Base-by-base conservation (phyloP, 2,329 filamentous ascomycete genomes). In the Cordyceps sp. region DNA sequence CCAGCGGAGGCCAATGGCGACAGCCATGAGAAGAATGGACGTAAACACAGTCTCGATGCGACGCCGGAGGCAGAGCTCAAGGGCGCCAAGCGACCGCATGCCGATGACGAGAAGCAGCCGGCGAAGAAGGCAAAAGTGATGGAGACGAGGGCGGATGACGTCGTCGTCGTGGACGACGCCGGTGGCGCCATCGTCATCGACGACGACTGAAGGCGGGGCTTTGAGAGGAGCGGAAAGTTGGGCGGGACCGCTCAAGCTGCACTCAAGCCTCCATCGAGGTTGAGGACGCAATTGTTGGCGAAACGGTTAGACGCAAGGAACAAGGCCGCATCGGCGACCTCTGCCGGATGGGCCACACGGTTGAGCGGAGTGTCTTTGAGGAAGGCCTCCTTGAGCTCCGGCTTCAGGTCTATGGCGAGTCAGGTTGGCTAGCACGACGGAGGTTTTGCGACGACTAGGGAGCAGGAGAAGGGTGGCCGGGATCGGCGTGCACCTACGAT, bases 241-340 rank as follows among this genome's bases (percentile, higher is more conserved):
- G 12, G 7, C 7, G 21, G 21, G 12, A 23, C 33, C 33, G 35
- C 19, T 64, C 49, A 80, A 43, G 54, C 54, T 31, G 79, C 80
- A 51, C 79, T 85, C 42, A 92, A 52, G 2, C 85, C 85, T 13
- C 85, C 85, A 53, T 93, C 85, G 19, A 93, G 62, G 50, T 86
- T 90, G 32, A 93, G 62, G 31, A 86, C 66, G 50, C 82, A 90
- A 42, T 92, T 92, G 51, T 88, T 88, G 34, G 83, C 80, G 54
- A 88, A 93, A 39, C 69, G 59, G 52, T 90, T 93, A 29, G 66
- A 65, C 20, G 72, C 78, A 13, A 93, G 64, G 51, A 92, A 93
- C 19, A 78, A 48, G 29, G 78, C 81, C 33, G 84, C 83, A 46
- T 86, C 74, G n/a, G 84, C 83, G 21, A 92, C 70, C 50, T 93